Percentiles rank a stretch among this genome's conserved stretches.
phyloP scores from a whole-genome alignment of 164 flowering plant genomes.

The Tetracentron sinense region DNA sequence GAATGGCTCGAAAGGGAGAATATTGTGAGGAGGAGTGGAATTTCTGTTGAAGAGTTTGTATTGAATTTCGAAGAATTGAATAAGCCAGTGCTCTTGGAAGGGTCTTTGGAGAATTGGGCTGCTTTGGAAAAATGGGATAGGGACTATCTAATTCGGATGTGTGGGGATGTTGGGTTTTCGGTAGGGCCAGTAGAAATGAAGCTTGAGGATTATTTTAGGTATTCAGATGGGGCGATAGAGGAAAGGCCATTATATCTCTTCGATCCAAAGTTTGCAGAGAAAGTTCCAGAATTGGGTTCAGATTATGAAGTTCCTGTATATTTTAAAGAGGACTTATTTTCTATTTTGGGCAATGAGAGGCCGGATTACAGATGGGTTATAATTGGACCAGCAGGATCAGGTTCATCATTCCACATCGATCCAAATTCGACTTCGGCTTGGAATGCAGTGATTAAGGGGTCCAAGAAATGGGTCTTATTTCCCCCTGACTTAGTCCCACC shows the following conservation, averaged over 20 bases:
- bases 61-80: constrained; percentile 74
- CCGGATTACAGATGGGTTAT: constrained; percentile 96
- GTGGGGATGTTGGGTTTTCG: constrained; percentile 61
- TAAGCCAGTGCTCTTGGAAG: constrained; percentile 88
- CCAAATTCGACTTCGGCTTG: constrained; percentile 99
- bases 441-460: constrained; percentile 93
- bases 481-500: constrained; percentile 95
- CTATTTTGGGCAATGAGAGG: constrained; percentile 80
- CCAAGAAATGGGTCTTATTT: constrained; percentile 93
- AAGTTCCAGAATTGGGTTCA: constrained; percentile 63
- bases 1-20: constrained; percentile 94
- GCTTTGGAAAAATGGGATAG: constrained; percentile 80
- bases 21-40: constrained; percentile 54
- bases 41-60: constrained; percentile 81
- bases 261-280: constrained; percentile 88
- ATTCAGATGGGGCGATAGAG: constrained; percentile 75
- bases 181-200: constrained; percentile 93
- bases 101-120: constrained; percentile 80
- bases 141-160: constrained; percentile 53
- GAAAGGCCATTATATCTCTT: constrained; percentile 92
- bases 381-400: constrained; percentile 87
- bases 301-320: constrained; percentile 84
- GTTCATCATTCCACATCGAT: constrained; percentile 88
- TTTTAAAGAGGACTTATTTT: constrained; percentile 84
- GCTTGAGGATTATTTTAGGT: constrained; percentile 67